Conservation (phyloP, 306 rosid species). For the Prunus campanulata region DNA sequence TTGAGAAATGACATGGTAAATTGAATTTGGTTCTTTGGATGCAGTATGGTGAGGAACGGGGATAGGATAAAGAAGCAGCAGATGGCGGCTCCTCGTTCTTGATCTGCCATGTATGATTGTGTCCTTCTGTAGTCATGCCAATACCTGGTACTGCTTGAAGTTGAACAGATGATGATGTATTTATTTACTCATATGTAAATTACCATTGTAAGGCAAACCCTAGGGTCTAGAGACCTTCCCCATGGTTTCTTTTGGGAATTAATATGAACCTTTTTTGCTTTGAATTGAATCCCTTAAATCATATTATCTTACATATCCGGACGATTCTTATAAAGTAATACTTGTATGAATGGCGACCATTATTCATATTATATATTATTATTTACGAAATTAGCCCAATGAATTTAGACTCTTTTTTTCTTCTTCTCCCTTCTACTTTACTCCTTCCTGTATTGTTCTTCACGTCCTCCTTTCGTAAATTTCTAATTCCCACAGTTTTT, state of each 20-base stretch:
- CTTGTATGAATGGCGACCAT: too few relatives aligned
- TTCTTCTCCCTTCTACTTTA: not conserved
- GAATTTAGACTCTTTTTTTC: too few relatives aligned
- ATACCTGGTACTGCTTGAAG: not conserved
- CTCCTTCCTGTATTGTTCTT: not conserved
- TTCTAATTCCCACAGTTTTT: not conserved
- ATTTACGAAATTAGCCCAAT: too few relatives aligned
- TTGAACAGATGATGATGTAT: not conserved
- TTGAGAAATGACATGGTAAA: not conserved
- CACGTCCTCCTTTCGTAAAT: not conserved
- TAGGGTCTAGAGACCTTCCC: not conserved
- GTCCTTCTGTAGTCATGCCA: not conserved
- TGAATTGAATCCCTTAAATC: too few relatives aligned
- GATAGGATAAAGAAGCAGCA: constrained; percentile 78
- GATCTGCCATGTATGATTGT: constrained; percentile 2
- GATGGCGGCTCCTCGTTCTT: constrained; percentile 88
- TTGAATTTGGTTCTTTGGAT: constrained; percentile 16
- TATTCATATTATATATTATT: too few relatives aligned
- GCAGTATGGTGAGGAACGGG: constrained; percentile 75
- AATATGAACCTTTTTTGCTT: not conserved
- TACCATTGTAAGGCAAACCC: not conserved
- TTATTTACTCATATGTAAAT: not conserved
- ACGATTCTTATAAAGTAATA: too few relatives aligned
- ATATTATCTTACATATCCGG: too few relatives aligned
- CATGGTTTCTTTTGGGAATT: not conserved